Base-by-base conservation (phyloP, 1,139 yeast species). In the Blastobotrys elegans region DNA sequence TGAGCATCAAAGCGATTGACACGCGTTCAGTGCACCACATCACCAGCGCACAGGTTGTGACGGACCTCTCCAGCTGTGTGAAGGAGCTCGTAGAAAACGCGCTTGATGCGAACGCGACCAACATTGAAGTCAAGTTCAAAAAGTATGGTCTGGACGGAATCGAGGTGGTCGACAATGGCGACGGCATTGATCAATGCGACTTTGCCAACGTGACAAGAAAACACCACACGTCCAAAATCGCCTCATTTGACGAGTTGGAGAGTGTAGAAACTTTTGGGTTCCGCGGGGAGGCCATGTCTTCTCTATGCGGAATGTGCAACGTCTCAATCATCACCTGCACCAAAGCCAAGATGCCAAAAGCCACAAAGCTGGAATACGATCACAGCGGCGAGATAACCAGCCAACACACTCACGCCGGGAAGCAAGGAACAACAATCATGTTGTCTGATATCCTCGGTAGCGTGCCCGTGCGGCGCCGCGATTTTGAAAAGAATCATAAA, bases 21-120 rank as follows among this genome's bases (percentile, higher is more conserved):
- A 50, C 48, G 3, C 56, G 60, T 4, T 86, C 84, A 56, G 74
- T 89, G 8, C 88, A 85, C 55, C 73, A 76, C 51, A 78, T 92
- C 49, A 88, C 97, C 0, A 87, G 97, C 0, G 97, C 97, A 0
- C 97, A 92, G 64, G 97, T 92, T 17, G 85, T 92, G 21, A 77
- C 82, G 6, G 96, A 87, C 58, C 67, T 92, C 33, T 72, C 79
- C 0, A 79, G 90, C 0, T 84, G 87, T 0, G 80, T 84, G 30
- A 92, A 92, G 61, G 98, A 92, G 63, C 68, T 90, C 10, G 73
- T 92, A 1, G 98, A 92, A 59, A 92, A 92, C 62, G 71, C 95
- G 38, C 70, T 92, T 8, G 97, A 90, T 65, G 95, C 97, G 0
- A 64, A 72, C 26, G 77, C 95, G 21, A 71, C 78, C 0, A 76